phyloP scores from a whole-genome alignment of 129 eudicot genomes.

The Flaveria linearis region DNA sequence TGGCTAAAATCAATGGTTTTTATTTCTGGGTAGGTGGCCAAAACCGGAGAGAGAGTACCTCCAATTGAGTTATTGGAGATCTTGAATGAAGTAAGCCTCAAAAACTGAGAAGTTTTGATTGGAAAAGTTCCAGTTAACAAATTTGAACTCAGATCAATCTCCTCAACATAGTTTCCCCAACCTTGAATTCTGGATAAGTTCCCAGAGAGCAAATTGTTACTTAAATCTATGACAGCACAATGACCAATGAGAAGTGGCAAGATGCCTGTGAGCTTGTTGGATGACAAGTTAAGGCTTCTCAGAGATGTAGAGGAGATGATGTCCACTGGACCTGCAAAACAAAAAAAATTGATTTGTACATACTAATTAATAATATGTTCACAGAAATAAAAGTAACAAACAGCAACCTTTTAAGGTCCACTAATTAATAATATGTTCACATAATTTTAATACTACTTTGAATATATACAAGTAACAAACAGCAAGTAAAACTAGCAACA shows the following conservation, averaged over 20 bases:
- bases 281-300: constrained; percentile 65
- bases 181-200: constrained; percentile 60
- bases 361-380: no score
- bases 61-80: constrained; percentile 73
- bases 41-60: constrained; percentile 54
- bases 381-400: no score
- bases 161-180: constrained; percentile 87
- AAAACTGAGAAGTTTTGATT: constrained; percentile 60
- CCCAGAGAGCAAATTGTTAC: constrained; percentile 68
- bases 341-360: background rate
- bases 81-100: constrained; percentile 63
- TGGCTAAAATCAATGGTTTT: constrained; percentile 59
- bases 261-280: constrained; percentile 67
- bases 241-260: constrained; percentile 66
- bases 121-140: constrained; percentile 59
- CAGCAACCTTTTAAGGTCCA: background rate
- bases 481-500: background rate
- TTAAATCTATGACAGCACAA: constrained; percentile 70
- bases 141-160: constrained; percentile 67
- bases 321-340: constrained; percentile 64
- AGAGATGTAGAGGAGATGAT: constrained; percentile 64
- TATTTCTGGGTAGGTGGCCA: constrained; percentile 71
- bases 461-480: background rate
- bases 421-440: no score
- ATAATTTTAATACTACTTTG: background rate